These are phyloP conservation scores for Hygrophorus pudorinus DNA, from an alignment of 768 basidiomycete genomes.

Conservation along the genomic window DNA sequence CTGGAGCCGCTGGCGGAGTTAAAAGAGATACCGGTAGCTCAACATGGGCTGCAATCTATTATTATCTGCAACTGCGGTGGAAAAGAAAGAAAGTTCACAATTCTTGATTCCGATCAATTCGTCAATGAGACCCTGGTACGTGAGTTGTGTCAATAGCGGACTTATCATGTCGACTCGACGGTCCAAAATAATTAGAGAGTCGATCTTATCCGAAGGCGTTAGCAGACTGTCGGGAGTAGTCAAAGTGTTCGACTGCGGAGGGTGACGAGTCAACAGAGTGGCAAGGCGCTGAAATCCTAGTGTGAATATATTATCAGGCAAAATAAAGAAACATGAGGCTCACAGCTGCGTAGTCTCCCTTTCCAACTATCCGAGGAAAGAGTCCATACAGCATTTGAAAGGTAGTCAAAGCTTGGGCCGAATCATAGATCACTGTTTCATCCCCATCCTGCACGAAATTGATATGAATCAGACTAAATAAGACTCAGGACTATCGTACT, in stretches of 20 bases:
- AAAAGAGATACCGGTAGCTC: slow-evolving; percentile 71
- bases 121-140: slow-evolving; percentile 93
- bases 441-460: slow-evolving; percentile 70
- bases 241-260: slow-evolving; percentile 28
- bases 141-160: slow-evolving; percentile 88
- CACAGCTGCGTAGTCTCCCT: slow-evolving; percentile 82
- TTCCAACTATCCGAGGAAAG: slow-evolving; percentile 88
- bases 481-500: slow-evolving; percentile 20
- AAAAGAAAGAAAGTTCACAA: slow-evolving; percentile 34
- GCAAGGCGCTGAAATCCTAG: slow-evolving; percentile 53
- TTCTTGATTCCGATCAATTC: slow-evolving; percentile 87
- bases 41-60: slow-evolving; percentile 47
- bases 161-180: slow-evolving; percentile 92
- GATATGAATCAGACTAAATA: slow-evolving; percentile 9
- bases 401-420: slow-evolving; percentile 75
- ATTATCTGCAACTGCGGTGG: slow-evolving; percentile 5
- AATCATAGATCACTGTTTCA: slow-evolving; percentile 81
- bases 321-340: slow-evolving; percentile 11
- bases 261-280: slow-evolving; percentile 54
- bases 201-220: slow-evolving; percentile 52
- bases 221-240: slow-evolving; percentile 30
- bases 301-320: background rate
- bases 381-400: slow-evolving; percentile 79
- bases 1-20: slow-evolving; percentile 41
- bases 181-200: slow-evolving; percentile 83